Evolutionary conservation across 495 filamentous ascomycete genomes (phyloP), one percentile per base, ranked within the genome.

Genomic region (Neurospora sp.): DNA sequence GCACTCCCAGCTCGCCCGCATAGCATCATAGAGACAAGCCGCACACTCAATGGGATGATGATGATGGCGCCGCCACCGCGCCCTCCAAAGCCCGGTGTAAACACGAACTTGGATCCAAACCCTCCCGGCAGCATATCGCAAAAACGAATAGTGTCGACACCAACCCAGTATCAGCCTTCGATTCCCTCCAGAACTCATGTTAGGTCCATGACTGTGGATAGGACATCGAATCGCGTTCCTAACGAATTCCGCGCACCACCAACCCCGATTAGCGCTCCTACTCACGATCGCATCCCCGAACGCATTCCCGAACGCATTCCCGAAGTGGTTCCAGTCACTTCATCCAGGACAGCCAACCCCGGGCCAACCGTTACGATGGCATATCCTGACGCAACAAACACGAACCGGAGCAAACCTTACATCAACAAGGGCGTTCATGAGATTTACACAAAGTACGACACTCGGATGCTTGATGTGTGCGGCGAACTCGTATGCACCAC

Each of bases 401-500:
- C 93, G 1, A 98, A 97, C 77, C 88, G 96, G 48, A 89, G 94
- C 39, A 92, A 92, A 54, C 96, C 96, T 0, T 85, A 87, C 73
- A 89, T 92, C 74, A 90, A 88, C 78, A 84, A 89, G 35, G 91
- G 92, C 0, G 88, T 87, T 2, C 86, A 83, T 23, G 91, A 94
- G 74, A 97, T 99, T 70, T 79, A 84, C n/a, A 94, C 92, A 1
- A 91, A 92, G 89, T 93, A 87, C 77, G 95, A 98, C 75, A 92
- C 93, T 9, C 89, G 92, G 20, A 83, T 94, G 40, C 89, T 97
- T 79, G 94, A 93, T 74, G 90, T 96, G 44, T 97, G 92, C 79
- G 96, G 95, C 14, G 90, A 93, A 74, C 91, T 92, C 72, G 91
- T 94, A 16, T 97, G 93, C 79, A 95, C 94, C 2, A 91, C 90